Conservation (phyloP, 2,329 filamentous ascomycete genomes). For the Delphinella strobiligena region DNA sequence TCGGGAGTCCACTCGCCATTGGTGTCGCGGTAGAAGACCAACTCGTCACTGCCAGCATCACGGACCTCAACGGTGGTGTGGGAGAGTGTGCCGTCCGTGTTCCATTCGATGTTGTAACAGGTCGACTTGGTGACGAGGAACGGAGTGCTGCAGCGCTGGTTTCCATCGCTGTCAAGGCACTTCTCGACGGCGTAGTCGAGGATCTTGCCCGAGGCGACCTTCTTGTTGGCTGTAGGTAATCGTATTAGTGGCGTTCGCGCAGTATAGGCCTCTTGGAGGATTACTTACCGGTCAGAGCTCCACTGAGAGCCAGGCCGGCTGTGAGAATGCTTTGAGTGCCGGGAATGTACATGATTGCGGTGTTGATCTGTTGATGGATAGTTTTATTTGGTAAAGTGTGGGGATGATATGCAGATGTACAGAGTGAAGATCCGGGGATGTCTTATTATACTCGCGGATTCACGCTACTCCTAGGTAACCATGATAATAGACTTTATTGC, state of each 20-base stretch:
- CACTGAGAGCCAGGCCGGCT: constrained; percentile 5
- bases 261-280: no score
- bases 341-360: constrained; percentile 7
- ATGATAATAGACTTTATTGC: no score
- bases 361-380: background rate
- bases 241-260: background rate
- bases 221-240: background rate
- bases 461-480: no score
- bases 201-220: constrained; percentile 7
- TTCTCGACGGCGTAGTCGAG: constrained; percentile 15
- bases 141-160: constrained; percentile 28
- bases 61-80: constrained; percentile 30
- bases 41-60: constrained; percentile 27
- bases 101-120: constrained; percentile 32
- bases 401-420: no score
- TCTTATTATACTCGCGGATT: no score
- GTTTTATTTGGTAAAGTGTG: no score
- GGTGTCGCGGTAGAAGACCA: constrained; percentile 35
- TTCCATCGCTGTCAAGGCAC: constrained; percentile 28
- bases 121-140: constrained; percentile 27
- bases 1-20: constrained; percentile 34
- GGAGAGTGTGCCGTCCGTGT: constrained; percentile 27
- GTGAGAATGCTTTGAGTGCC: constrained; percentile 2
- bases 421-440: no score
- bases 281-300: constrained; percentile 2